Evolutionary conservation across 345 rosid genomes (phyloP).

Genomic region (Psidium guajava): DNA sequence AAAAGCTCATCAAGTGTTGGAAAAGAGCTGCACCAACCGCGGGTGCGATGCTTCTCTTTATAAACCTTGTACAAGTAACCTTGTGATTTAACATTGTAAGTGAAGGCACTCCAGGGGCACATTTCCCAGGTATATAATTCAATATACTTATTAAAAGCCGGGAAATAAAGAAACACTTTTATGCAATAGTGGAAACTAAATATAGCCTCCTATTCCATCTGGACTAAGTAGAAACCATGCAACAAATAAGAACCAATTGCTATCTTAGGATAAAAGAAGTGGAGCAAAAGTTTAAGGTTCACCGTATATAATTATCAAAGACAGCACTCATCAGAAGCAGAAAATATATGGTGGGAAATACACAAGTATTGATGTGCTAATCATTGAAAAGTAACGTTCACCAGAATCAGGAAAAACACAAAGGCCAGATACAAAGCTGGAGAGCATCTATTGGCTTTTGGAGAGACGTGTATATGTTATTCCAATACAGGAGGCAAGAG

Average conservation of each 20-base stretch:
- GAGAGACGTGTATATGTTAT: neutral
- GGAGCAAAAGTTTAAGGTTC: neutral
- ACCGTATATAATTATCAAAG: neutral
- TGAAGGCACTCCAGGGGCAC: neutral
- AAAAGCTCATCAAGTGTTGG: neutral
- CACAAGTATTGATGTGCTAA: neutral
- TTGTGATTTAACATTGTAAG: neutral
- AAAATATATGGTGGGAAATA: neutral
- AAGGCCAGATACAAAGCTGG: neutral
- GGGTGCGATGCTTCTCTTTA: neutral
- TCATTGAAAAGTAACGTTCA: neutral
- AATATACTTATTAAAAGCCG: neutral
- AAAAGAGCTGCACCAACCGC: neutral
- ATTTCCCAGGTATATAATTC: neutral
- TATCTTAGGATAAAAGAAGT: neutral
- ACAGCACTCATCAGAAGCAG: neutral
- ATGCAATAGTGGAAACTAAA: neutral
- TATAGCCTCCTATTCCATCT: neutral
- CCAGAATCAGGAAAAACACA: neutral
- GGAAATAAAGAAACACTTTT: neutral
- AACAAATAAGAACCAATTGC: neutral
- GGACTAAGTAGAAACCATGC: neutral
- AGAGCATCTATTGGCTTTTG: neutral
- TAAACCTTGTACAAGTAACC: neutral
- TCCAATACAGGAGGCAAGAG: neutral